phyloP scores from a whole-genome alignment of 1,284 basidiomycete genomes.

The Rhodotorula sp. region DNA sequence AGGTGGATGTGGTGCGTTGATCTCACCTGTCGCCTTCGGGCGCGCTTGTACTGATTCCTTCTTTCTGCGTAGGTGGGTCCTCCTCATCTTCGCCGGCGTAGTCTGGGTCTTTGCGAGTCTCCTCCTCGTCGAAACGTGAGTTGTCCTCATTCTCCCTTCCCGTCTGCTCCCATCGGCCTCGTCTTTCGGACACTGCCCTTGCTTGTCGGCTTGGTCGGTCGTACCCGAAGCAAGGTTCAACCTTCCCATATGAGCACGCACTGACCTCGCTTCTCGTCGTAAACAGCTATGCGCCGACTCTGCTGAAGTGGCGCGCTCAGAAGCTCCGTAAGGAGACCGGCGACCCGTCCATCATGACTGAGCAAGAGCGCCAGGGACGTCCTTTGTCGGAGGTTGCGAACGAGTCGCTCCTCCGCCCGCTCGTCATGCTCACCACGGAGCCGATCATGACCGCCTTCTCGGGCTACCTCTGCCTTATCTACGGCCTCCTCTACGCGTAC shows the following conservation, averaged over 20 bases:
- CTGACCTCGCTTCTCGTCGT: conserved; percentile 45
- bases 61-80: conserved; percentile 47
- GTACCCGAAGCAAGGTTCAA: no score
- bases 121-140: conserved; percentile 20
- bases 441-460: conserved; percentile 68
- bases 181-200: no score
- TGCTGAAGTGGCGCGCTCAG: conserved; percentile 62
- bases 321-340: conserved; percentile 56
- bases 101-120: background rate
- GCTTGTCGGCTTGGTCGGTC: no score
- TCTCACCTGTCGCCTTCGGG: no score
- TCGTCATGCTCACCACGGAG: conserved; percentile 62
- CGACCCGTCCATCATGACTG: conserved; percentile 41
- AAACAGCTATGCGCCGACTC: conserved; percentile 59
- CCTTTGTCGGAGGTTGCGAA: conserved; percentile 46
- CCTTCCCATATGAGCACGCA: conserved; percentile 51
- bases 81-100: conserved; percentile 29
- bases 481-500: conserved; percentile 48
- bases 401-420: conserved; percentile 53
- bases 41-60: no score
- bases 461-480: conserved; percentile 67
- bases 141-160: background rate
- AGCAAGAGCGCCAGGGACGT: conserved; percentile 17
- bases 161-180: no score
- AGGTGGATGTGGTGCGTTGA: conserved; percentile 63